Percentiles rank a stretch among this genome's conserved stretches.
Conservation (phyloP, 2,329 filamentous ascomycete species). For the Alternaria sp. region DNA sequence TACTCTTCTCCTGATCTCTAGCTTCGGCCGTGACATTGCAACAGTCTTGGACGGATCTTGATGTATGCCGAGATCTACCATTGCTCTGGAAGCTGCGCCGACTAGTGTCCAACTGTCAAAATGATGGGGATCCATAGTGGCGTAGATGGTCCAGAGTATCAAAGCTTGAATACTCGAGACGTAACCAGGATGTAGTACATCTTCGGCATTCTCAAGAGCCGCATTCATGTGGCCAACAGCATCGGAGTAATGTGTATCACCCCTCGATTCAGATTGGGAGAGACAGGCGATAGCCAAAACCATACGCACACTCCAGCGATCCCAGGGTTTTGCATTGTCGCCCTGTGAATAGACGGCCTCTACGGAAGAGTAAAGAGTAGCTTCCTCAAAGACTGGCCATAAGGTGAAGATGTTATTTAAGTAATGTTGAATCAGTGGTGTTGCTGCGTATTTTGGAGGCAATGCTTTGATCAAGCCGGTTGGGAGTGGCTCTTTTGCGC, state of each 20-base stretch:
- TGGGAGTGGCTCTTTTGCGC: slow-evolving; percentile 76
- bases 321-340: slow-evolving; percentile 68
- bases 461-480: slow-evolving; percentile 66
- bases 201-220: slow-evolving; percentile 80
- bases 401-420: slow-evolving; percentile 81
- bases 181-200: slow-evolving; percentile 84
- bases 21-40: slow-evolving; percentile 69
- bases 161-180: slow-evolving; percentile 87
- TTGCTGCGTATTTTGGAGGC: slow-evolving; percentile 74
- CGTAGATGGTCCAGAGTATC: slow-evolving; percentile 85
- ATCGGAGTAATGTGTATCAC: slow-evolving; percentile 69
- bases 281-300: slow-evolving; percentile 84
- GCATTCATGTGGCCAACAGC: slow-evolving; percentile 68
- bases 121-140: slow-evolving; percentile 86
- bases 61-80: slow-evolving; percentile 90
- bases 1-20: slow-evolving; percentile 81
- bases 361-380: slow-evolving; percentile 76
- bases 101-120: slow-evolving; percentile 96
- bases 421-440: slow-evolving; percentile 80
- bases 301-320: slow-evolving; percentile 89
- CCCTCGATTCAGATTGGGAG: slow-evolving; percentile 72
- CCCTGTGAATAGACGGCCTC: slow-evolving; percentile 81
- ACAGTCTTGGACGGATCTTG: slow-evolving; percentile 83
- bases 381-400: slow-evolving; percentile 84
- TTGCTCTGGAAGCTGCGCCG: slow-evolving; percentile 85